A percentile compares a stretch with the other conserved stretches of the same genome.
Evolutionary conservation across 2,329 filamentous ascomycete species (phyloP).

Genomic region (Rhynchosporium graminicola): DNA sequence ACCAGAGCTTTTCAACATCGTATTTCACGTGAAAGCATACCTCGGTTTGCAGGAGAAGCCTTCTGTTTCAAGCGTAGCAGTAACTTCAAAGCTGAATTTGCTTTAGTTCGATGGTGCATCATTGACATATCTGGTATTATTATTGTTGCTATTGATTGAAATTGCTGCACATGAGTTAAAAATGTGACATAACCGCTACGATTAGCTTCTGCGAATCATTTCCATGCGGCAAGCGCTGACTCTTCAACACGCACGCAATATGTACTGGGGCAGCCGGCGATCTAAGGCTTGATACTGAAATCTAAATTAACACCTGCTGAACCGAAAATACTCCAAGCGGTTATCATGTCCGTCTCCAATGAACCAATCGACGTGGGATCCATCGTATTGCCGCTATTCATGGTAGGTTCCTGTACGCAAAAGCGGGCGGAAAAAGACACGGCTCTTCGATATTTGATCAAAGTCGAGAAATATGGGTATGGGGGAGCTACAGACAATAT

Average conservation of each 20-base stretch:
- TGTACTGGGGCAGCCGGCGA: constrained; percentile 52
- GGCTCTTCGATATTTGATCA: constrained; percentile 51
- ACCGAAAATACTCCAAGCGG: constrained; percentile 48
- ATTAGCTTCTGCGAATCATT: constrained; percentile 52
- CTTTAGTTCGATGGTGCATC: constrained; percentile 53
- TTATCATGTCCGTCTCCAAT: constrained; percentile 44
- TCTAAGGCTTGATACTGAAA: constrained; percentile 41
- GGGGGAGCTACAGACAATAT: constrained; percentile 50
- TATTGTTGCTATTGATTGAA: constrained; percentile 15
- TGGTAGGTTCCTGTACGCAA: constrained; percentile 50
- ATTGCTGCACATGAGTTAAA: constrained; percentile 44
- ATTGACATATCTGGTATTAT: constrained; percentile 17
- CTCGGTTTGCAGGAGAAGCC: background rate
- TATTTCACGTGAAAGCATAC: background rate
- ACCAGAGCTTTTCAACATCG: background rate
- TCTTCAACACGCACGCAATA: constrained; percentile 56
- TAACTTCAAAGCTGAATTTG: background rate
- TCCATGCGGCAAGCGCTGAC: constrained; percentile 48
- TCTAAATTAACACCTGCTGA: constrained; percentile 48
- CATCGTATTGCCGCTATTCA: constrained; percentile 55
- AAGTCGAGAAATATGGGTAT: constrained; percentile 49
- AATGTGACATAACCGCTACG: constrained; percentile 56
- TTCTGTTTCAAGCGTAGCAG: background rate
- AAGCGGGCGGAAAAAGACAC: constrained; percentile 47
- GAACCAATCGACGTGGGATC: constrained; percentile 47